phyloP scores from a whole-genome alignment of 148 eudicot species.

The Chenopodium berlandieri region DNA sequence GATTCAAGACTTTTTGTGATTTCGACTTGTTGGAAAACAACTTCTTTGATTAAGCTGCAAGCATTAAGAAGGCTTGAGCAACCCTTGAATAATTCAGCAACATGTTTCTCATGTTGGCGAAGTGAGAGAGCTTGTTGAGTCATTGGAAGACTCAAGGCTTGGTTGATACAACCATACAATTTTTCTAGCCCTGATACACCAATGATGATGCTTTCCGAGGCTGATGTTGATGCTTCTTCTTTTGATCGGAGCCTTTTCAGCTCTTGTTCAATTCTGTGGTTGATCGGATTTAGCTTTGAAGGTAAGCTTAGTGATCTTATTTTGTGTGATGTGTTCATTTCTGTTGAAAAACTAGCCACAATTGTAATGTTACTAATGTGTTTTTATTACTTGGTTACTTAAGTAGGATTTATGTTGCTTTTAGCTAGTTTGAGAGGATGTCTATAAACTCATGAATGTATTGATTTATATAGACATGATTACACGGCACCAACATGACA shows the following conservation, averaged over 20 bases:
- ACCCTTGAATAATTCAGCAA: slow-evolving; percentile 31
- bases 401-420: background rate
- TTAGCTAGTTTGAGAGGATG: background rate
- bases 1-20: slow-evolving; percentile 26
- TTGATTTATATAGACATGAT: background rate
- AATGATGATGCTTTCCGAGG: slow-evolving; percentile 35
- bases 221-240: slow-evolving; percentile 35
- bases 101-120: slow-evolving; percentile 28
- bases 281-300: slow-evolving; percentile 35
- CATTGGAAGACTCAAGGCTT: slow-evolving; percentile 35
- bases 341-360: slow-evolving; percentile 18
- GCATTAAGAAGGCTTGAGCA: slow-evolving; percentile 31
- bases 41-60: slow-evolving; percentile 23
- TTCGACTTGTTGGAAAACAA: slow-evolving; percentile 21
- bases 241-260: slow-evolving; percentile 33
- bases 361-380: background rate
- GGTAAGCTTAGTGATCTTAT: slow-evolving; percentile 44
- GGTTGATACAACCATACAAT: slow-evolving; percentile 36
- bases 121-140: slow-evolving; percentile 42
- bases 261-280: slow-evolving; percentile 28
- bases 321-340: slow-evolving; percentile 6
- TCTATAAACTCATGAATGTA: background rate
- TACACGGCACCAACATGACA: background rate
- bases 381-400: slow-evolving; percentile 17
- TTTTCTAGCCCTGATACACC: slow-evolving; percentile 33